Evolutionary conservation across 2,329 filamentous ascomycete species (phyloP), one percentile per base, ranked within the genome.

Genomic region (Colletotrichum gloeosporioides): DNA sequence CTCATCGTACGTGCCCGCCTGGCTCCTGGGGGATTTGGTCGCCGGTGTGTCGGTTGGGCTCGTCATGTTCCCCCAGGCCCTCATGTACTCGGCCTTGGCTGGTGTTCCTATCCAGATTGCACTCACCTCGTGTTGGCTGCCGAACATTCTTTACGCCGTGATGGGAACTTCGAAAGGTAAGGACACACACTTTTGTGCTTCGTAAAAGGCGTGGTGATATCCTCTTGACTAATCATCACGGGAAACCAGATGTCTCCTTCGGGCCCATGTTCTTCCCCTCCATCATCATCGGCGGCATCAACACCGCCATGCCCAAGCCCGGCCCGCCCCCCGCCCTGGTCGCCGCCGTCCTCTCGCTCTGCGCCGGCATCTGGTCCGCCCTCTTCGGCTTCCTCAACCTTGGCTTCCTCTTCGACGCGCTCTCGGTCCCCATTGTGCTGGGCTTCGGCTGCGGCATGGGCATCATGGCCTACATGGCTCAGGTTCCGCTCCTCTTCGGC

Each of bases 121-220:
- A 53, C 44, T 53, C 44, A 53, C 44, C 44, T 53, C 44, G n/a
- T 22, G 44, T 22, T 53, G 44, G 44, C n/a, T 53, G 12, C 44
- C 44, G 10, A 53, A 53, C 44, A 25, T 53, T 53, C 44, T 53
- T 1, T 53, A 53, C 44, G 44, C 44, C 6, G 44, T 53, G 44
- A 53, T 53, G 44, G 44, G 44, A 3, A 53, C 44, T 53, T 53
- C 44, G n/a, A 53, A 53, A 22, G 44, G 44, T 53, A 53, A 53
- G 44, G 1, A 13, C n/a, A 13, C 2, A 22, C 1, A 4, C 10
- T 4, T 53, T 22, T 22, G n/a, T 22, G n/a, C 44, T 4, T 53
- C n/a, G 3, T 2, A n/a, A n/a, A 7, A 7, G 3, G 1, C n/a
- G 9, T 4, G 44, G 44, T 7, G n/a, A 49, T 12, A 0, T 13